These are phyloP conservation scores for Nectriaceae sp. DNA, from an alignment of 2,329 filamentous ascomycete genomes.

Conservation along the genomic window DNA sequence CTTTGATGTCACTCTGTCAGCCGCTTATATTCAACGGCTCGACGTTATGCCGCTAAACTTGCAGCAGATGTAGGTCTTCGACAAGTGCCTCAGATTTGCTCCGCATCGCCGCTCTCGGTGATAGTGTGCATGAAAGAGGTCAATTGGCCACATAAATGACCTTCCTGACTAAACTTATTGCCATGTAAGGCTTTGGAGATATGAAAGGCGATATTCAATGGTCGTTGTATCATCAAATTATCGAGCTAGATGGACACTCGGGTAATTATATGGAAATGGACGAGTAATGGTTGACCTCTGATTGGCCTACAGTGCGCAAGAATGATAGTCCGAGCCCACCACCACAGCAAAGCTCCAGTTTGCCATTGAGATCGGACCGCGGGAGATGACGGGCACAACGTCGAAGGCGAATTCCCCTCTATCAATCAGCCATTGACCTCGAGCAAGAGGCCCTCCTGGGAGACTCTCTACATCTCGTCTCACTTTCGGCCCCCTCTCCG, in stretches of 20 bases:
- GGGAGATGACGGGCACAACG: conserved; percentile 35
- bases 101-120: no score
- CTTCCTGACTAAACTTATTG: no score
- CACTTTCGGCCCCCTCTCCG: conserved; percentile 20
- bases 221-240: no score
- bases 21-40: no score
- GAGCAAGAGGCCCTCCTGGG: conserved; percentile 38
- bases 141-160: no score
- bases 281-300: conserved; percentile 29
- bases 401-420: conserved; percentile 33
- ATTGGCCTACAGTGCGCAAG: conserved; percentile 34
- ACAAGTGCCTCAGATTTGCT: no score
- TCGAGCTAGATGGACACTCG: not conserved
- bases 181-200: no score
- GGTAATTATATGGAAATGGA: conserved; percentile 12
- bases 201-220: no score
- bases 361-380: conserved; percentile 28
- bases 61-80: no score
- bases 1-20: no score
- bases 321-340: conserved; percentile 36
- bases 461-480: conserved; percentile 31
- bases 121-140: no score
- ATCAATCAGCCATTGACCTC: conserved; percentile 37
- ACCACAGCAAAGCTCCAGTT: conserved; percentile 34
- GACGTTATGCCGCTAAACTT: no score